A percentile compares a stretch with the other conserved stretches of the same genome.
Evolutionary conservation across 345 rosid species (phyloP).

Genomic region (Lumnitzera racemosa): DNA sequence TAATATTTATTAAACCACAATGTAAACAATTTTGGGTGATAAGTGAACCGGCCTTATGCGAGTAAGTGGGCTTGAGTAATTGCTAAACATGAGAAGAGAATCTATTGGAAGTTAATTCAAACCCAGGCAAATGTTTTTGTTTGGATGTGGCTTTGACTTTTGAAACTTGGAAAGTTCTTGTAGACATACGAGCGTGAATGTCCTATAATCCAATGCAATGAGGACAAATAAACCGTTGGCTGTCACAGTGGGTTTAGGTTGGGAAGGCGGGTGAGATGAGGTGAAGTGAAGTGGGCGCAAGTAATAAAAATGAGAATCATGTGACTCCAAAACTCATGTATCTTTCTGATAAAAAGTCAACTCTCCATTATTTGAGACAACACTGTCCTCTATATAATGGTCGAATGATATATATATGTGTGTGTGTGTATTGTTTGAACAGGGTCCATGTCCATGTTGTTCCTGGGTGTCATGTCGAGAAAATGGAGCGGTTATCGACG

Average conservation of each 20-base stretch:
- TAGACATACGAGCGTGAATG: too few species aligned
- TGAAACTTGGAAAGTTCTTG: neutral
- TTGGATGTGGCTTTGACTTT: conserved; percentile 63
- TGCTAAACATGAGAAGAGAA: too few species aligned
- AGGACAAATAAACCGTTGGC: conserved; percentile 36
- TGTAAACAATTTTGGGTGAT: too few species aligned
- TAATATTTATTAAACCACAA: too few species aligned
- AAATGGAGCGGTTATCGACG: conserved; percentile 15
- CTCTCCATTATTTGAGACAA: conserved; percentile 24
- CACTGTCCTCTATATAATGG: neutral
- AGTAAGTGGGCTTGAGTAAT: neutral
- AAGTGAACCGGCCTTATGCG: too few species aligned
- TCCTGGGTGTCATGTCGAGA: conserved; percentile 13
- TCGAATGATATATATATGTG: conserved; percentile 15
- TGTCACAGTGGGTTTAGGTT: conserved; percentile 57
- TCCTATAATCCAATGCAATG: conserved; percentile 6
- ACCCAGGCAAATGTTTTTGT: conserved; percentile 44
- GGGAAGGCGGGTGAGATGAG: conserved; percentile 6
- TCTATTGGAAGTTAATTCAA: conserved; percentile 28
- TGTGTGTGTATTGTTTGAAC: neutral
- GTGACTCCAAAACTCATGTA: conserved; percentile 8
- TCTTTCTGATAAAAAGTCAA: conserved; percentile 36
- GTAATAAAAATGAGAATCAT: neutral
- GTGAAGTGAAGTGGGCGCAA: conserved; percentile 18
- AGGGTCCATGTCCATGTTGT: neutral